Evolutionary conservation across 2,329 filamentous ascomycete species (phyloP), one percentile per base, ranked within the genome.

Genomic region (Hirsutella minnesotensis): DNA sequence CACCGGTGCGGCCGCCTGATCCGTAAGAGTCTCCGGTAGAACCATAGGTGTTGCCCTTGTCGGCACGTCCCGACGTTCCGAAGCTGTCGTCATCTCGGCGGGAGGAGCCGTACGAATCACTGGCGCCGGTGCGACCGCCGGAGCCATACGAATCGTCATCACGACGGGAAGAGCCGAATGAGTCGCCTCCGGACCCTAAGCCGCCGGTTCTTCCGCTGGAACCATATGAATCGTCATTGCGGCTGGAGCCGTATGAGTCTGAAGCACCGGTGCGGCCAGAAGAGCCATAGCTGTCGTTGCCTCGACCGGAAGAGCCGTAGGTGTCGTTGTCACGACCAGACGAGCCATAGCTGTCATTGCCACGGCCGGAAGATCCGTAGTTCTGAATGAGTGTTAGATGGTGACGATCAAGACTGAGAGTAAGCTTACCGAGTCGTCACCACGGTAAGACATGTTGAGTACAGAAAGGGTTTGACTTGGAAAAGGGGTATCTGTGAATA

Each of bases 361-460:
- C 30, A 9, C 40, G 40, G n/a, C 40, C 41, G 39, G 47, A 45
- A 15, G 47, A 47, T 37, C 51, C 48, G 21, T 48, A 57, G 33
- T 19, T 35, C 49, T 52, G 22, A 7, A 9, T 7, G 16, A 31
- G n/a, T 9, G 20, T 18, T 19, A 22, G n/a, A 24, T 38, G n/a
- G n/a, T n/a, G n/a, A n/a, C n/a, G n/a, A n/a, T n/a, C n/a, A n/a
- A n/a, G n/a, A n/a, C n/a, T n/a, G n/a, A n/a, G n/a, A n/a, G n/a
- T n/a, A 19, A 21, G 46, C 58, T 56, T 49, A 60, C 60, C 55
- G 62, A 40, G 45, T 60, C 59, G 62, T 68, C 62, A 48, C 62
- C 56, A 54, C 61, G 58, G 63, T 66, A 70, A 64, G 69, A 72
- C 69, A 72, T 68, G 43, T 64, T 40, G 35, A 20, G n/a, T n/a